phyloP scores from a whole-genome alignment of 2,329 filamentous ascomycete genomes.

The Aspergillus japonicus region DNA sequence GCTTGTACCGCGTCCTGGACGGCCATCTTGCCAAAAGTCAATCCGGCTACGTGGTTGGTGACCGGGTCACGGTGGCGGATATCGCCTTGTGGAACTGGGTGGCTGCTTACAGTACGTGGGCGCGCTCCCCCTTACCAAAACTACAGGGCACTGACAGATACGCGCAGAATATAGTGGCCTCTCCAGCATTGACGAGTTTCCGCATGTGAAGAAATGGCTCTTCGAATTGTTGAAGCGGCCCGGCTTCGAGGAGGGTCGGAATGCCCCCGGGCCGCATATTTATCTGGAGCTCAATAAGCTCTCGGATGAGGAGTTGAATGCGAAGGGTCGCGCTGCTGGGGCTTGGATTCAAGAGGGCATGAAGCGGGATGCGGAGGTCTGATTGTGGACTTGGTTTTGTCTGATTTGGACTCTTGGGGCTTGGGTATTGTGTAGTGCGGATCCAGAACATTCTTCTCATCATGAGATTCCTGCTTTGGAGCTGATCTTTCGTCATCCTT shows the following conservation, averaged over 20 bases:
- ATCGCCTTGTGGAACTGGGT: constrained; percentile 6
- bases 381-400: too few species aligned
- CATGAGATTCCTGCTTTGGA: too few species aligned
- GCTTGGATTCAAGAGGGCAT: too few species aligned
- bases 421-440: too few species aligned
- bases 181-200: constrained; percentile 4
- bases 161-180: neutral
- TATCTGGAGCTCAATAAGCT: too few species aligned
- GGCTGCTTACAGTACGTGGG: neutral
- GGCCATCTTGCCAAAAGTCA: neutral
- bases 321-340: too few species aligned
- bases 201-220: neutral
- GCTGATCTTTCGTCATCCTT: too few species aligned
- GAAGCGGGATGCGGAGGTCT: too few species aligned
- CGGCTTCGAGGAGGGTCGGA: neutral
- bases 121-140: too few species aligned
- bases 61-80: constrained; percentile 2
- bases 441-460: too few species aligned
- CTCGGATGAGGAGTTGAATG: too few species aligned
- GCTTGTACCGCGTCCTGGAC: constrained; percentile 2
- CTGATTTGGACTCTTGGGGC: too few species aligned
- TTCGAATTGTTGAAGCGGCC: neutral
- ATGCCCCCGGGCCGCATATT: neutral
- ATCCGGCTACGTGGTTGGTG: neutral
- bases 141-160: neutral